A percentile compares a stretch with the other conserved stretches of the same genome.
These are phyloP conservation scores for Rhododendron simsii DNA, from an alignment of 148 eudicot genomes.

Conservation along the genomic window DNA sequence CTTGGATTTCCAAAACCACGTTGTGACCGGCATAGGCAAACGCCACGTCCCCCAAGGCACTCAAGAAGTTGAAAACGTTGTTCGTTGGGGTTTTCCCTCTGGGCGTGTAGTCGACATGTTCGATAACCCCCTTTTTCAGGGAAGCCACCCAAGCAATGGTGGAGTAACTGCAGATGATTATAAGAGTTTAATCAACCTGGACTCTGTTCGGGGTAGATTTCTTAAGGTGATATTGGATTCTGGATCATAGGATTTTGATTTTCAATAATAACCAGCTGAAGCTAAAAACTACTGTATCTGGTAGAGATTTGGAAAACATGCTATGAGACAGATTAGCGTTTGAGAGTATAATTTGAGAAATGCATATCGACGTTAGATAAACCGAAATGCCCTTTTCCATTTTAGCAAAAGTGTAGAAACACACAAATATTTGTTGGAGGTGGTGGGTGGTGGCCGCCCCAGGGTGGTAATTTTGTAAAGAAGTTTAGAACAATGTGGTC, in stretches of 20 bases:
- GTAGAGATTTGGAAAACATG: not conserved
- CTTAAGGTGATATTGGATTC: not conserved
- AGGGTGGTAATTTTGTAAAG: too few species aligned
- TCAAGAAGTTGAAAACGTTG: constrained; percentile 16
- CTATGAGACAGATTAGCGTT: not conserved
- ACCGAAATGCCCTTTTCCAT: not conserved
- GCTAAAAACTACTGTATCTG: not conserved
- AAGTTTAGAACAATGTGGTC: too few species aligned
- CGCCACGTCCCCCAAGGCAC: constrained; percentile 18
- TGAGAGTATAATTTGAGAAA: not conserved
- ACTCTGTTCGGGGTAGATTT: not conserved
- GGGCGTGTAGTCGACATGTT: constrained; percentile 1
- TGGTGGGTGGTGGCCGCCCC: too few species aligned
- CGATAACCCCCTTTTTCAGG: constrained; percentile 10
- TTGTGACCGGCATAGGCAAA: constrained; percentile 26
- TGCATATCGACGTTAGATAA: not conserved
- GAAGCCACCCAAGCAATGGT: constrained; percentile 18
- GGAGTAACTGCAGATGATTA: constrained; percentile 10
- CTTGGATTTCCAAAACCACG: constrained; percentile 25
- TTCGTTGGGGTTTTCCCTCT: not conserved
- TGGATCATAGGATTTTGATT: not conserved
- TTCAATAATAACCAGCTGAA: not conserved
- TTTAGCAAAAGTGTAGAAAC: too few species aligned
- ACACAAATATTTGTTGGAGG: not conserved
- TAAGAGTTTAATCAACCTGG: not conserved